phyloP scores from a whole-genome alignment of 768 basidiomycete species.

The Kwoniella pini region DNA sequence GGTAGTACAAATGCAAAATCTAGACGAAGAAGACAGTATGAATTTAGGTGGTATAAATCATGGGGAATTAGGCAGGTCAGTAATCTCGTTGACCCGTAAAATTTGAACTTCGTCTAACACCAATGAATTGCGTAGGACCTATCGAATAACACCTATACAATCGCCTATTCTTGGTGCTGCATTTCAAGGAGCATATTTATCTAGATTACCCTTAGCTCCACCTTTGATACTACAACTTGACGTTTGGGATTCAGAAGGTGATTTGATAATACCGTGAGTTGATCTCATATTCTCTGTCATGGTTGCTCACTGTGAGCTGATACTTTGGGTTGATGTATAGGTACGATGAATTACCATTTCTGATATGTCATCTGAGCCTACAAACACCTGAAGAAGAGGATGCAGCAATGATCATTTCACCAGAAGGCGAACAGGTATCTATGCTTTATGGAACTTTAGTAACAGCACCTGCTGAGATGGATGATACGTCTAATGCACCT shows the following conservation, averaged over 20 bases:
- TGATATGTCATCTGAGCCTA: slow-evolving; percentile 78
- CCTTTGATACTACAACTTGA: slow-evolving; percentile 78
- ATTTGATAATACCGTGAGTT: slow-evolving; percentile 75
- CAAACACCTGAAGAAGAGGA: slow-evolving; percentile 67
- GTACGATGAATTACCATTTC: slow-evolving; percentile 80
- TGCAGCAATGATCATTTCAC: slow-evolving; percentile 32
- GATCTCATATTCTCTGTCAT: slow-evolving; percentile 21
- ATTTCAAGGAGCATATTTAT: slow-evolving; percentile 71
- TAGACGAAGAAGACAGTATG: slow-evolving; percentile 26
- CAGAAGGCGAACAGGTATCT: slow-evolving; percentile 55
- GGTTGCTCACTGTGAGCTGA: slow-evolving; percentile 9
- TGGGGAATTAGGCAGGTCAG: slow-evolving; percentile 38
- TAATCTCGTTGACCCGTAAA: not conserved
- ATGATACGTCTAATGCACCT: slow-evolving; percentile 74
- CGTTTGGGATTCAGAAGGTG: slow-evolving; percentile 70
- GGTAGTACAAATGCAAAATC: slow-evolving; percentile 3
- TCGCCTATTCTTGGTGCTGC: slow-evolving; percentile 80
- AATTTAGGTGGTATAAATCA: slow-evolving; percentile 42
- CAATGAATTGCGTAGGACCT: too few species aligned
- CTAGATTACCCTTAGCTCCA: slow-evolving; percentile 79
- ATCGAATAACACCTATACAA: slow-evolving; percentile 81
- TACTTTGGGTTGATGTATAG: slow-evolving; percentile 60
- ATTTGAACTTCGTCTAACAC: too few species aligned
- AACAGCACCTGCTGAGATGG: slow-evolving; percentile 73
- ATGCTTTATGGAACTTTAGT: slow-evolving; percentile 84